Conservation (phyloP, 1,284 basidiomycete genomes). For the Ceratorhiza oryzae-sativae region DNA sequence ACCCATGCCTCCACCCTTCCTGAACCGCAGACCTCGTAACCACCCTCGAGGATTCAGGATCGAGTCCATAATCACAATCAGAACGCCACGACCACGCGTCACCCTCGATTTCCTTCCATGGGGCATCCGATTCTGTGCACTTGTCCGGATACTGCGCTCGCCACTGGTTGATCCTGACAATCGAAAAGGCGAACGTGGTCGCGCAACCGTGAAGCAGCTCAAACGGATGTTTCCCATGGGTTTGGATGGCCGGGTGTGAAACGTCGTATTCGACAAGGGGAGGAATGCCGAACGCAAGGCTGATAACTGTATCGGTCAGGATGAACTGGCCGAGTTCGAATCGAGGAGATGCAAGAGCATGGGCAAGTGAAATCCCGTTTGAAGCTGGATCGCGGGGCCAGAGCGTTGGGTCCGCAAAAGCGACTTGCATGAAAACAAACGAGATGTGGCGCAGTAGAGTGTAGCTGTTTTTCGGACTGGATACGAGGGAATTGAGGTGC, state of each 20-base stretch:
- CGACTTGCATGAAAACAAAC: not conserved
- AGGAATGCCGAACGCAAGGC: not conserved
- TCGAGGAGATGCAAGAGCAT: not conserved
- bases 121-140: not conserved
- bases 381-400: not conserved
- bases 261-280: conserved; percentile 8
- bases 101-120: not conserved
- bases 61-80: too few species aligned
- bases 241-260: not conserved
- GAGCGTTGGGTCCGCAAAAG: not conserved
- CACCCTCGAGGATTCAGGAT: not conserved
- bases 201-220: not conserved
- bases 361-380: not conserved
- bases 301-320: not conserved
- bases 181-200: not conserved
- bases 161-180: conserved; percentile 12
- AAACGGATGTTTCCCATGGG: not conserved
- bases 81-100: not conserved
- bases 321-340: not conserved
- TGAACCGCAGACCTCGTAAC: not conserved
- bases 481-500: not conserved
- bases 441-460: not conserved
- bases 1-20: too few species aligned
- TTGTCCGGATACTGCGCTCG: not conserved
- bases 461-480: not conserved